These are phyloP conservation scores for Podospora fimiseda DNA, from an alignment of 495 filamentous ascomycete genomes.

Conservation along the genomic window DNA sequence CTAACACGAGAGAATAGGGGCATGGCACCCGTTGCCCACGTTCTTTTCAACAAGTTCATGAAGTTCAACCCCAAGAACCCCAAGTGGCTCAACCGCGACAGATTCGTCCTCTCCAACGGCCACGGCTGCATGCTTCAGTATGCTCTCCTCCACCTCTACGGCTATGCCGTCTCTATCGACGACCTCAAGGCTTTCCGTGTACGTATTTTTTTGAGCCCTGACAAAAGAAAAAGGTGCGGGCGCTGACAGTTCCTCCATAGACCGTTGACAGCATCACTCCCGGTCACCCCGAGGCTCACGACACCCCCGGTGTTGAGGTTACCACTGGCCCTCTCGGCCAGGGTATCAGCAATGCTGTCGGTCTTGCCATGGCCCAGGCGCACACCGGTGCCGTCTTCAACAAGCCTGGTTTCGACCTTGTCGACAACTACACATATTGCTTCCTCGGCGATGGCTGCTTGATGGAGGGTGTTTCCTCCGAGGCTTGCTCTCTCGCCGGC, in stretches of 20 bases:
- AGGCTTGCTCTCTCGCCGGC: constrained; percentile 87
- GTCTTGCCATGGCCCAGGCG: constrained; percentile 91
- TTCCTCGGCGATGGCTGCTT: constrained; percentile 98
- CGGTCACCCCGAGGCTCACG: constrained; percentile 93
- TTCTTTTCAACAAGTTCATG: constrained; percentile 99
- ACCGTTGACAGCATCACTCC: constrained; percentile 87
- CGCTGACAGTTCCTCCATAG: constrained; percentile 36
- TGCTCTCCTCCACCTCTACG: constrained; percentile 93
- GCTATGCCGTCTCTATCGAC: constrained; percentile 77
- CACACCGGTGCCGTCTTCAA: constrained; percentile 90
- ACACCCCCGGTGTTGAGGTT: constrained; percentile 94
- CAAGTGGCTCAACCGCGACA: constrained; percentile 91
- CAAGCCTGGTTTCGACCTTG: constrained; percentile 86
- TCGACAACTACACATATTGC: constrained; percentile 93
- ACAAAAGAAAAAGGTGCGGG: background rate
- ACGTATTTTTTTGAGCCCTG: constrained; percentile 35
- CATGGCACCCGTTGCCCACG: constrained; percentile 95
- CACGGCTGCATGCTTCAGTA: constrained; percentile 99
- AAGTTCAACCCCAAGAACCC: constrained; percentile 99
- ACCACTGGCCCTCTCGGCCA: constrained; percentile 96
- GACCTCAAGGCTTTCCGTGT: constrained; percentile 95
- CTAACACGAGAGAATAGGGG: constrained; percentile 48
- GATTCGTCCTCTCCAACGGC: constrained; percentile 98
- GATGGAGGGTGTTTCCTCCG: constrained; percentile 94
- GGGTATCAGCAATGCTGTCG: constrained; percentile 91